phyloP scores from a whole-genome alignment of 2,329 filamentous ascomycete genomes.

The Ustulina deusta region DNA sequence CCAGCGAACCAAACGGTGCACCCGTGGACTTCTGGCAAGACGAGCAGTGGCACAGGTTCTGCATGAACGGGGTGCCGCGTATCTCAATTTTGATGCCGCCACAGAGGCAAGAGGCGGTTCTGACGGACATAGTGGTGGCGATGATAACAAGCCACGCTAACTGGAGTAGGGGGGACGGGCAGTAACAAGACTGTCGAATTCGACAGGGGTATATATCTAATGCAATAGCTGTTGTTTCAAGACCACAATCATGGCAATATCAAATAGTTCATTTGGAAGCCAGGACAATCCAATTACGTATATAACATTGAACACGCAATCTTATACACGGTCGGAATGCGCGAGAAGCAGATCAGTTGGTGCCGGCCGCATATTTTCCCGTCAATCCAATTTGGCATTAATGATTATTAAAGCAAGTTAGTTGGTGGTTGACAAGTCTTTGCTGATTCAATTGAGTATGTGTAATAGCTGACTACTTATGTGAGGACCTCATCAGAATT shows the following conservation, averaged over 20 bases:
- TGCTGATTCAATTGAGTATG: too few species aligned
- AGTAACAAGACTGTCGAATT: background rate
- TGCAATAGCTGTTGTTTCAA: background rate
- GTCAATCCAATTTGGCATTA: background rate
- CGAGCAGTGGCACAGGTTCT: slow-evolving; percentile 47
- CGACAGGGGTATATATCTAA: slow-evolving; percentile 5
- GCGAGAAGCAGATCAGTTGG: slow-evolving; percentile 15
- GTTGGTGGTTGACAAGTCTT: background rate
- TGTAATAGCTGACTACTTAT: background rate
- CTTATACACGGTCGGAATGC: slow-evolving; percentile 7
- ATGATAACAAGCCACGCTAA: background rate
- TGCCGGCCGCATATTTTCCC: slow-evolving; percentile 16
- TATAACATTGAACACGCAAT: background rate
- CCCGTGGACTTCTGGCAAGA: slow-evolving; percentile 46
- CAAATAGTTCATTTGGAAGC: background rate
- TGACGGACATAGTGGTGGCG: slow-evolving; percentile 28
- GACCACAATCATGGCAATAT: background rate
- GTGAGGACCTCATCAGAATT: background rate
- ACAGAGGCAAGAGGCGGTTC: slow-evolving; percentile 48
- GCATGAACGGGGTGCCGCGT: slow-evolving; percentile 36
- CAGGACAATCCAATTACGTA: background rate
- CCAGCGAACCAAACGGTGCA: slow-evolving; percentile 34
- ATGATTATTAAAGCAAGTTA: background rate
- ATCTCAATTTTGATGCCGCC: slow-evolving; percentile 42
- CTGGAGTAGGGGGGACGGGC: background rate